Conservation (phyloP, 257 asterid species). For the Oldenlandia corymbosa region DNA sequence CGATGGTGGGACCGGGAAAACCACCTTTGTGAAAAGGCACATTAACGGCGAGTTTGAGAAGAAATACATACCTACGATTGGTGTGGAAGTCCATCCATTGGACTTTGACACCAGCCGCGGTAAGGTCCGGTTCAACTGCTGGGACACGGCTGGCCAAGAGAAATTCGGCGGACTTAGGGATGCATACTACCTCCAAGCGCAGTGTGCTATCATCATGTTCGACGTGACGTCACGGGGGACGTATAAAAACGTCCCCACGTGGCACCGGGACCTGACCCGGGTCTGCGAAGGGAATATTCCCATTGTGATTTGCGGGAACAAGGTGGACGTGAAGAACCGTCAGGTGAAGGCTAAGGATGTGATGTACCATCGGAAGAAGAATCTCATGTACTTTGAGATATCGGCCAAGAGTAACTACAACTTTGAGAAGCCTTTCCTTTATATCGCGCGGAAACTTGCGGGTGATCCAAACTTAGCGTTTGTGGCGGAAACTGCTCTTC, state of each 20-base stretch:
- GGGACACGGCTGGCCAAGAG: slow-evolving; percentile 98
- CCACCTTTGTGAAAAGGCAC: slow-evolving; percentile 90
- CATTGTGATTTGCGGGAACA: slow-evolving; percentile 80
- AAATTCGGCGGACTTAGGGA: slow-evolving; percentile 93
- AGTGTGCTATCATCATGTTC: slow-evolving; percentile 87
- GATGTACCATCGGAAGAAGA: slow-evolving; percentile 86
- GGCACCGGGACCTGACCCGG: slow-evolving; percentile 98
- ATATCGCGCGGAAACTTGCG: slow-evolving; percentile 85
- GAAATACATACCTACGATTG: slow-evolving; percentile 88
- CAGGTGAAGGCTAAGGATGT: slow-evolving; percentile 92
- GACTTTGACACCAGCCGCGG: slow-evolving; percentile 83
- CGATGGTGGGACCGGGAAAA: slow-evolving; percentile 93
- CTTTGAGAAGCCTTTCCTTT: slow-evolving; percentile 82
- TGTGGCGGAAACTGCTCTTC: slow-evolving; percentile 82
- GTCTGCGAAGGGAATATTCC: slow-evolving; percentile 92
- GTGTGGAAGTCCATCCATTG: slow-evolving; percentile 87
- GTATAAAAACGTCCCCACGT: slow-evolving; percentile 87
- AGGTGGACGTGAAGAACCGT: slow-evolving; percentile 89
- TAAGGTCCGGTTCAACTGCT: slow-evolving; percentile 70
- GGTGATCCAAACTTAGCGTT: slow-evolving; percentile 76
- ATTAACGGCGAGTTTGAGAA: slow-evolving; percentile 89
- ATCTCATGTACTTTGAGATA: slow-evolving; percentile 76
- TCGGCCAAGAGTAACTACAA: slow-evolving; percentile 88
- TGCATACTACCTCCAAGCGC: slow-evolving; percentile 91
- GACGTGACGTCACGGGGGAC: slow-evolving; percentile 87